Conservation (phyloP, 306 rosid genomes). For the Ormosia emarginata region DNA sequence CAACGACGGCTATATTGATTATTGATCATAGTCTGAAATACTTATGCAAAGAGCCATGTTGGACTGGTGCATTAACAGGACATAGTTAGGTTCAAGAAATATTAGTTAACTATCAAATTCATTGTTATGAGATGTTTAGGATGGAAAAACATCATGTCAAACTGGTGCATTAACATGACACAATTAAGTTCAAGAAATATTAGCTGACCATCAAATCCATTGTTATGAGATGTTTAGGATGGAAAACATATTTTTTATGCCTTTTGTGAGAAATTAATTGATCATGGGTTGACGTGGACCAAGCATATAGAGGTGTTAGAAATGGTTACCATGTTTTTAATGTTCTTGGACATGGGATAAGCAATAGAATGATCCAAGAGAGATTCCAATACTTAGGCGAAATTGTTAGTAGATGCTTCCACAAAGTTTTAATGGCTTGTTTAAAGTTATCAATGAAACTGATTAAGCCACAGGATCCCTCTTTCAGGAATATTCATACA, state of each 20-base stretch:
- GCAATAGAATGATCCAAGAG: not conserved
- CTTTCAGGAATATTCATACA: not conserved
- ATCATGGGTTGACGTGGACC: not conserved
- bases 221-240: not conserved
- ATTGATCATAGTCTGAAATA: not conserved
- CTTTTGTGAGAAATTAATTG: not conserved
- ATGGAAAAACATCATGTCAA: too few species aligned
- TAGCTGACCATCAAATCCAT: not conserved
- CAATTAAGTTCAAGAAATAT: not conserved
- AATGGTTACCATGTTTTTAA: not conserved
- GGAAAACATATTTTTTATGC: not conserved
- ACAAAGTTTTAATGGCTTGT: not conserved
- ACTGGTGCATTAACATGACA: not conserved
- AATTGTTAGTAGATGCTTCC: not conserved
- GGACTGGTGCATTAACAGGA: not conserved
- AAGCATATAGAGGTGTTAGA: not conserved
- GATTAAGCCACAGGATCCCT: not conserved
- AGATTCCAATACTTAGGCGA: not conserved
- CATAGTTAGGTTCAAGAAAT: not conserved
- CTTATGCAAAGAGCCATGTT: not conserved
- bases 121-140: too few species aligned
- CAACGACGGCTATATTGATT: not conserved
- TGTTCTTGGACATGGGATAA: not conserved
- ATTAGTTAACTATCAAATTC: not conserved
- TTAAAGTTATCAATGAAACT: not conserved